A percentile compares a stretch with the other conserved stretches of the same genome.
phyloP scores from a whole-genome alignment of 148 eudicot genomes.

The Silene latifolia region DNA sequence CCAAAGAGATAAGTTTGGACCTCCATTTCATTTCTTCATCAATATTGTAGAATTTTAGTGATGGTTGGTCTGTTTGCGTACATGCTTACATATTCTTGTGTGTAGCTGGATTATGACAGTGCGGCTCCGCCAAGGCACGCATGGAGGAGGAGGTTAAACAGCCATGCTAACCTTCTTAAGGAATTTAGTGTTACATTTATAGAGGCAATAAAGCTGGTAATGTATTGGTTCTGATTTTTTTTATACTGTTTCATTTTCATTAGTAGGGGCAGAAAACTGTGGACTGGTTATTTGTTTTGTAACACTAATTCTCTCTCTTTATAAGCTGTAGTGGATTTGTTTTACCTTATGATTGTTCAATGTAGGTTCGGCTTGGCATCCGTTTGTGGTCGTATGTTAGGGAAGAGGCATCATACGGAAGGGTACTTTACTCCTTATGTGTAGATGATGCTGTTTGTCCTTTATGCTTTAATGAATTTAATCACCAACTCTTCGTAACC shows the following conservation, averaged over 20 bases:
- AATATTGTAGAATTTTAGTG: background rate
- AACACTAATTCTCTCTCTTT: background rate
- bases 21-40: background rate
- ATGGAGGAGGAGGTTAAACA: constrained; percentile 89
- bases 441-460: background rate
- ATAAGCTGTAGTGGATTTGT: background rate
- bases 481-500: background rate
- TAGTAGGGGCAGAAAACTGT: background rate
- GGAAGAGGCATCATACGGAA: constrained; percentile 97
- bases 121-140: constrained; percentile 94
- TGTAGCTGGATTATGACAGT: constrained; percentile 87
- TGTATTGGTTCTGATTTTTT: background rate
- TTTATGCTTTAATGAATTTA: background rate
- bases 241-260: background rate
- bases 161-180: constrained; percentile 84
- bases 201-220: constrained; percentile 93
- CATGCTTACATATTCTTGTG: constrained; percentile 9
- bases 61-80: background rate
- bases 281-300: background rate
- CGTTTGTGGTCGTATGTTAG: constrained; percentile 93
- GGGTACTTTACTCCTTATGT: constrained; percentile 49
- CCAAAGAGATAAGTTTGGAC: background rate
- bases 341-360: constrained; percentile 3
- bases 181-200: constrained; percentile 88
- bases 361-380: constrained; percentile 84